Evolutionary conservation across 345 rosid species (phyloP).

Genomic region (Aquilaria yunnanensis): DNA sequence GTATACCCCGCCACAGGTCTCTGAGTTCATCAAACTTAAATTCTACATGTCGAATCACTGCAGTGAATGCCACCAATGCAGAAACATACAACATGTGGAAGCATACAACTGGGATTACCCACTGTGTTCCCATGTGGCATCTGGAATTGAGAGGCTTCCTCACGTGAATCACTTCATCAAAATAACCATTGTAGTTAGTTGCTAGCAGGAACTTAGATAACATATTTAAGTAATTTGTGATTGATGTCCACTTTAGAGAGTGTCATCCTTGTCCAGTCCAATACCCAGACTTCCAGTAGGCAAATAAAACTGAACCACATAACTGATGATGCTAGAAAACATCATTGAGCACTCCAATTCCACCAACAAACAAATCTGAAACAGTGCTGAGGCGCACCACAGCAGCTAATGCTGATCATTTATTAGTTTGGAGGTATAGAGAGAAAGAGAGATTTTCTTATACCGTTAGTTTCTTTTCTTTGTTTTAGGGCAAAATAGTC

Average conservation of each 20-base stretch:
- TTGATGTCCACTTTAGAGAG: background rate
- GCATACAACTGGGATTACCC: constrained; percentile 50
- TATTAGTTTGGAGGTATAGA: no score
- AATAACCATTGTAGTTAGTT: constrained; percentile 20
- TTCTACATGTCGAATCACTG: constrained; percentile 68
- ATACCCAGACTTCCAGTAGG: no score
- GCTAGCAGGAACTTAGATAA: constrained; percentile 1
- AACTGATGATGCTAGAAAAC: no score
- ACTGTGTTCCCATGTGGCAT: constrained; percentile 56
- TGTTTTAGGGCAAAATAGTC: no score
- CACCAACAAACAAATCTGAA: no score
- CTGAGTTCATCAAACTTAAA: constrained; percentile 81
- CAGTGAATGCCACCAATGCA: constrained; percentile 50
- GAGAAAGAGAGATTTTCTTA: no score
- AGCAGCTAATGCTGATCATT: no score
- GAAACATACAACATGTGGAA: constrained; percentile 55
- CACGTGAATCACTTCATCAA: constrained; percentile 47
- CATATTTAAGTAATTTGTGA: background rate
- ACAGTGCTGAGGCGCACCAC: no score
- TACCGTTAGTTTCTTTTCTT: no score
- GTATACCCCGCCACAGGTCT: constrained; percentile 83
- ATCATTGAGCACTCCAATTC: no score
- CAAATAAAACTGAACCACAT: no score
- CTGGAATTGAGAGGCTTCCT: constrained; percentile 48
- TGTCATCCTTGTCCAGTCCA: no score